Percentiles rank a stretch among this genome's conserved stretches.
Conservation (phyloP, 352 stramenopile species). For the Globisporangium spiculum region DNA sequence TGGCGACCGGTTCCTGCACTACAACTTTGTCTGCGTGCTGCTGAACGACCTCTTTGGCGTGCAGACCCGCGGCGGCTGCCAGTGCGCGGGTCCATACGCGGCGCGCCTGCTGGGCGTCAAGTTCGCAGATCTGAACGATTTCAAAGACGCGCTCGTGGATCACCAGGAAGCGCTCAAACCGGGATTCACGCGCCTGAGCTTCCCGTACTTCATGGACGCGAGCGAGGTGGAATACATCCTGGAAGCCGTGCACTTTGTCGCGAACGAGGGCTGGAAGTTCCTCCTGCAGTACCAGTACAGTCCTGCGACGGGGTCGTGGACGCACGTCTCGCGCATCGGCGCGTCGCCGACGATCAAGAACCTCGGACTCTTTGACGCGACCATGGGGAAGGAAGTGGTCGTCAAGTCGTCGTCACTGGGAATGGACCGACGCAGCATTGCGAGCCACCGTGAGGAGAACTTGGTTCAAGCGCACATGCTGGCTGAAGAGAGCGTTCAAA, state of each 20-base stretch:
- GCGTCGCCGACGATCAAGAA: conserved; percentile 16
- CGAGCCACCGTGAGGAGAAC: conserved; percentile 39
- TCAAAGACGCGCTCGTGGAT: conserved; percentile 87
- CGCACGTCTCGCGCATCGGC: conserved; percentile 63
- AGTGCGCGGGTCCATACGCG: conserved; percentile 92
- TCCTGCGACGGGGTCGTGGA: conserved; percentile 89
- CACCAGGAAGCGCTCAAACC: conserved; percentile 93
- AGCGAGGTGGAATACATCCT: conserved; percentile 94
- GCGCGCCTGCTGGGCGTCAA: conserved; percentile 90
- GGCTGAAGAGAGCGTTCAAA: conserved; percentile 18
- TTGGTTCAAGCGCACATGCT: conserved; percentile 34
- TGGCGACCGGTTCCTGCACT: conserved; percentile 92
- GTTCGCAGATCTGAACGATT: conserved; percentile 46
- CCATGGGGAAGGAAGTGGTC: neutral
- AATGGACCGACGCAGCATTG: conserved; percentile 10
- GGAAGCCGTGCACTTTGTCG: conserved; percentile 91
- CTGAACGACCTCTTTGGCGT: conserved; percentile 98
- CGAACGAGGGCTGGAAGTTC: conserved; percentile 90
- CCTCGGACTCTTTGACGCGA: neutral
- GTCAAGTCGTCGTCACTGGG: too few species aligned
- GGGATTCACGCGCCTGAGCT: conserved; percentile 92
- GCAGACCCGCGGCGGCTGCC: conserved; percentile 59
- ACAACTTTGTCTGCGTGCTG: conserved; percentile 97
- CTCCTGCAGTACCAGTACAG: conserved; percentile 92
- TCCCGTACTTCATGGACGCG: conserved; percentile 83